Percentiles rank a stretch among this genome's conserved stretches.
Evolutionary conservation across 129 eudicot genomes (phyloP).

Genomic region (Flaveria bidentis): DNA sequence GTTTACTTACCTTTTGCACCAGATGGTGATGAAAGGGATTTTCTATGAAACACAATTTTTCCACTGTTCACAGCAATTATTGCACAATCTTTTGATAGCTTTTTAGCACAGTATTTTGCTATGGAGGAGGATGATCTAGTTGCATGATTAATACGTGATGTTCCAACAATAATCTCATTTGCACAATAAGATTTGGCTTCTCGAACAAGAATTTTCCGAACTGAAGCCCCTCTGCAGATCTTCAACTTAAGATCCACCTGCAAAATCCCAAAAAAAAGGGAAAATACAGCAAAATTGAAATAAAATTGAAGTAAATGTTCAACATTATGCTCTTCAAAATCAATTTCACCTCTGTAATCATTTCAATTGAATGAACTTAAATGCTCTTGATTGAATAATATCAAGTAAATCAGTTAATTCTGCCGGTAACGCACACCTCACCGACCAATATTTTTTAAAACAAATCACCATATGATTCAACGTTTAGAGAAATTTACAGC

Average conservation of each 20-base stretch:
- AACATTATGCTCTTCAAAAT: conserved; percentile 2
- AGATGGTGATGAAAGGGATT: conserved; percentile 41
- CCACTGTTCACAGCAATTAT: conserved; percentile 73
- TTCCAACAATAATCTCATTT: conserved; percentile 54
- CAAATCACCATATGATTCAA: not conserved
- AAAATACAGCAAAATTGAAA: not conserved
- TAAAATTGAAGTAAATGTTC: not conserved
- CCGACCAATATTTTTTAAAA: conserved; percentile 9
- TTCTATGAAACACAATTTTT: conserved; percentile 61
- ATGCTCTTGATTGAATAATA: not conserved
- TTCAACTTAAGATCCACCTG: conserved; percentile 87
- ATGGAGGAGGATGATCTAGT: conserved; percentile 59
- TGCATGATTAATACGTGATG: conserved; percentile 43
- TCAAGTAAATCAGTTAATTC: not conserved
- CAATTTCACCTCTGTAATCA: not conserved
- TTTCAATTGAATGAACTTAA: conserved; percentile 25
- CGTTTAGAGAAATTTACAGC: not conserved
- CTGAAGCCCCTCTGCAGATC: conserved; percentile 72
- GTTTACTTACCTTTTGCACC: conserved; percentile 51
- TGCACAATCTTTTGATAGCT: conserved; percentile 47
- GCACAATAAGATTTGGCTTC: conserved; percentile 62
- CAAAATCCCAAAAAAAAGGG: not conserved
- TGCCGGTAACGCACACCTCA: not conserved
- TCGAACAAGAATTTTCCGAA: conserved; percentile 55
- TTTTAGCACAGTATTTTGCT: conserved; percentile 84